Evolutionary conservation across 2,329 filamentous ascomycete genomes (phyloP), one percentile per base, ranked within the genome.

Genomic region (Hypoxylon sp.): DNA sequence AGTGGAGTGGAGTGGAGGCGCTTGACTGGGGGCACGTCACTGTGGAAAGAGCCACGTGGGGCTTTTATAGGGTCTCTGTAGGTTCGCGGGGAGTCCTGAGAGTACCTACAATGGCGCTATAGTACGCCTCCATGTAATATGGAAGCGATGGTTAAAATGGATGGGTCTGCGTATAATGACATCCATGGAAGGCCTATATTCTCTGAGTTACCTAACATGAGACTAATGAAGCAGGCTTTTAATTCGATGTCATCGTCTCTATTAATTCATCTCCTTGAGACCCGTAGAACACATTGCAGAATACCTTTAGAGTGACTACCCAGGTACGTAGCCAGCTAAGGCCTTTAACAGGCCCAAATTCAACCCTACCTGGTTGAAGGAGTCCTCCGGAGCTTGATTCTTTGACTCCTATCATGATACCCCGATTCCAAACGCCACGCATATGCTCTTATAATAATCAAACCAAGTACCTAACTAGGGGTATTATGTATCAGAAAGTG

Each of bases 1-100:
- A 56, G n/a, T n/a, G n/a, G n/a, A n/a, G n/a, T n/a, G n/a, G n/a
- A n/a, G 28, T 30, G 33, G 46, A 32, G 18, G 36, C 24, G 20
- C 38, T 40, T 22, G 30, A 18, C 30, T 49, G 42, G 28, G 38
- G 51, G 54, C 33, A 67, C 64, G 66, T 66, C 60, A 69, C 64
- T 60, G 57, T 36, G 49, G 52, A 58, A 63, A 44, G 56, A 61
- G 66, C 59, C 67, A 69, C 67, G 67, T 69, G 64, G 67, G 64
- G 67, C 64, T 54, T 69, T 65, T 44, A 4, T 53, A 53, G 51
- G 36, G 50, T 8, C 16, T 42, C 59, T 45, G 52, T 54, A 61
- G 57, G 61, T 53, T 48, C 51, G 61, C 58, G 58, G 51, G 66
- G 54, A 28, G 32, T 4, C n/a, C n/a, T n/a, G n/a, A n/a, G n/a